Conservation (phyloP, 2,329 filamentous ascomycete species). For the Fusarium mangiferae region DNA sequence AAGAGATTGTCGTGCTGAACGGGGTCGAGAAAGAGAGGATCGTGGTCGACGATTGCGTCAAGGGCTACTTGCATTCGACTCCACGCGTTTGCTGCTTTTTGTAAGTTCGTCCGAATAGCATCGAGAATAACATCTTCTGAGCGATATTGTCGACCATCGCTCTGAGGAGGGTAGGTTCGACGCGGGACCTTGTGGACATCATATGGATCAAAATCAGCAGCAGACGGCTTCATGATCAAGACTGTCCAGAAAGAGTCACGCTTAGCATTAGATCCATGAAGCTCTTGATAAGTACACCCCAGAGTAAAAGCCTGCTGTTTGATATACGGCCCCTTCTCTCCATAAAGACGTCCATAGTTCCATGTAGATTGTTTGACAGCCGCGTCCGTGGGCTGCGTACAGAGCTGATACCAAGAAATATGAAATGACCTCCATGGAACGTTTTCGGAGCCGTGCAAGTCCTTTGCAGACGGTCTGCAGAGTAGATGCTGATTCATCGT, state of each 20-base stretch:
- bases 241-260: not conserved
- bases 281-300: not conserved
- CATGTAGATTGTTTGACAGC: not conserved
- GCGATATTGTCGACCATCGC: not conserved
- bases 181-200: not conserved
- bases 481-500: not conserved
- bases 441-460: not conserved
- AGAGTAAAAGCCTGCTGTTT: constrained; percentile 1
- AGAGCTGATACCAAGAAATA: constrained; percentile 1
- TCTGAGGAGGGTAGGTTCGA: not conserved
- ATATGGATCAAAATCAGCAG: not conserved
- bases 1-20: not conserved
- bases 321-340: not conserved
- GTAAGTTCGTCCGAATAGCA: not conserved
- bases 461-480: not conserved
- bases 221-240: not conserved
- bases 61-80: not conserved
- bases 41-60: not conserved
- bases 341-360: not conserved
- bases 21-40: not conserved
- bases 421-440: not conserved
- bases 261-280: fast-evolving
- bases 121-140: not conserved
- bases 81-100: not conserved
- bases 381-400: not conserved